Evolutionary conservation across 305 asterid genomes (phyloP).

Genomic region (Vinca major): DNA sequence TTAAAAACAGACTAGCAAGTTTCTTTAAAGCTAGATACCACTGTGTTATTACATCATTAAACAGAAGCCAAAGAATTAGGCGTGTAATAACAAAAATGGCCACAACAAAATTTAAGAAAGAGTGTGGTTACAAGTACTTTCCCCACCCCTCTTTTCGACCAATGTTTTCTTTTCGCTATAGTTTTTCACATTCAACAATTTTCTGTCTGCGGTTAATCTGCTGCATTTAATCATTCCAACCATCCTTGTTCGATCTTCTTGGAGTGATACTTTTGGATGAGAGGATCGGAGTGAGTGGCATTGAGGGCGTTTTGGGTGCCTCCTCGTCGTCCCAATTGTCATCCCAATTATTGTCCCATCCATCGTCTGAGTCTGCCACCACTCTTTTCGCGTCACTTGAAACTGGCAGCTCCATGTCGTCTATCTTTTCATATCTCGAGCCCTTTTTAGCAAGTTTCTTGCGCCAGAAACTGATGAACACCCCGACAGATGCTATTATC

Average conservation of each 20-base stretch:
- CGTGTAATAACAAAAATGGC: too few relatives aligned
- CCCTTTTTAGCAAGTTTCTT: constrained; percentile 28
- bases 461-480: constrained; percentile 28
- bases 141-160: too few relatives aligned
- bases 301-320: constrained; percentile 43
- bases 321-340: constrained; percentile 89
- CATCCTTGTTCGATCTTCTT: constrained; percentile 49
- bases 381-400: constrained; percentile 35
- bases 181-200: too few relatives aligned
- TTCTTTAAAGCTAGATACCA: too few relatives aligned
- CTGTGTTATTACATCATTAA: too few relatives aligned
- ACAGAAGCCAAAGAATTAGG: too few relatives aligned
- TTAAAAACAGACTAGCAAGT: too few relatives aligned
- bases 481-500: constrained; percentile 30
- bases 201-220: neutral
- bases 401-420: constrained; percentile 69
- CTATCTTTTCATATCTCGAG: constrained; percentile 51
- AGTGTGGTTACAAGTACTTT: too few relatives aligned
- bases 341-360: constrained; percentile 78
- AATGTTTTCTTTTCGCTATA: too few relatives aligned
- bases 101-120: too few relatives aligned
- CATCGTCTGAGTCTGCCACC: constrained; percentile 36
- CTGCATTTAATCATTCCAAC: constrained; percentile 57
- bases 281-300: constrained; percentile 56
- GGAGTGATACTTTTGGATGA: constrained; percentile 48